Conservation (phyloP, 1,139 yeast species). For the Geotrichum klebahnii region DNA sequence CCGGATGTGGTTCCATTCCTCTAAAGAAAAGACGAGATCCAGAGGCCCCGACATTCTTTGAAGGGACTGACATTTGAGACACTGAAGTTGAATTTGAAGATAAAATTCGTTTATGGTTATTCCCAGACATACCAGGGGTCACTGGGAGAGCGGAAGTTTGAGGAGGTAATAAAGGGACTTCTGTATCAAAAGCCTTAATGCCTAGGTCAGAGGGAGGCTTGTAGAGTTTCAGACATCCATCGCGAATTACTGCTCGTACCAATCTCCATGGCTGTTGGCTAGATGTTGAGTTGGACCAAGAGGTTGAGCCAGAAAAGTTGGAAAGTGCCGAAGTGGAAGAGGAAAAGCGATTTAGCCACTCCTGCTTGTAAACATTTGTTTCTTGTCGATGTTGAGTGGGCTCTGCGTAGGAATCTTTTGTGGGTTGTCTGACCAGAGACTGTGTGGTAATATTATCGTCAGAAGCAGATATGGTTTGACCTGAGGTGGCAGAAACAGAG, state of each 20-base stretch:
- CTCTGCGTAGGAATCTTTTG: constrained; percentile 1
- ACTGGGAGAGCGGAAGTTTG: constrained; percentile 18
- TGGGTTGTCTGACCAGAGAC: constrained; percentile 1
- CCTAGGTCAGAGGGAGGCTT: constrained; percentile 36
- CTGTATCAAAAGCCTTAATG: constrained; percentile 32
- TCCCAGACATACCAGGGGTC: constrained; percentile 2
- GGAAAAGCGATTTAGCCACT: constrained; percentile 28
- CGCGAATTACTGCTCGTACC: constrained; percentile 33
- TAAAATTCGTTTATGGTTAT: constrained; percentile 20
- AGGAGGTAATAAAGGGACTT: constrained; percentile 17
- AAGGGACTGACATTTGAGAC: constrained; percentile 9
- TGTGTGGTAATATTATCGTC: constrained; percentile 8
- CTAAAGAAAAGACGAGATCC: constrained; percentile 18
- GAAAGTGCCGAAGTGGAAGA: constrained; percentile 14
- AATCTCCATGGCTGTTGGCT: constrained; percentile 32
- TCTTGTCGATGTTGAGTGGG: not conserved
- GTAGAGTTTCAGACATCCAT: constrained; percentile 33
- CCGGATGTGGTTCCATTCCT: constrained; percentile 59
- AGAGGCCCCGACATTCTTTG: constrained; percentile 18
- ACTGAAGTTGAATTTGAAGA: constrained; percentile 21
- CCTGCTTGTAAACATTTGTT: constrained; percentile 23
- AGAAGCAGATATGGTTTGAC: constrained; percentile 1
- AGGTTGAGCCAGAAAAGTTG: constrained; percentile 8
- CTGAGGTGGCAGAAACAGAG: constrained; percentile 7
- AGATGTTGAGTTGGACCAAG: constrained; percentile 9